phyloP scores from a whole-genome alignment of 768 basidiomycete species.

The Paxillus ammoniavirescens region DNA sequence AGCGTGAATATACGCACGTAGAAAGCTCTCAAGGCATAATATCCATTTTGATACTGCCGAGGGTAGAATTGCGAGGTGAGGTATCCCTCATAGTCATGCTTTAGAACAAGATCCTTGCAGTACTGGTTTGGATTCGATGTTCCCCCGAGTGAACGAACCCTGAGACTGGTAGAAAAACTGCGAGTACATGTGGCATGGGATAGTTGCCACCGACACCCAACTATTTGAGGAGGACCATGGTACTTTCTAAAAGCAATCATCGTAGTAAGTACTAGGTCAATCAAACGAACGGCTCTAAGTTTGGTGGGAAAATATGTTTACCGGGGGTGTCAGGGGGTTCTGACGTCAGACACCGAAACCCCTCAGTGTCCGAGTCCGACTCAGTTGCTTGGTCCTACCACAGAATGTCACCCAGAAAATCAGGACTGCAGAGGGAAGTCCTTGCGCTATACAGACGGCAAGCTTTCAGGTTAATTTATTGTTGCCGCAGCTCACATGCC shows the following conservation, averaged over 20 bases:
- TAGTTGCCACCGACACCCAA: conserved; percentile 11
- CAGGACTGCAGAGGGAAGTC: conserved; percentile 54
- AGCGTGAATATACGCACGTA: conserved; percentile 52
- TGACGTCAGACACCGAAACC: not conserved
- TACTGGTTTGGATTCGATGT: conserved; percentile 51
- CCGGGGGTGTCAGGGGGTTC: conserved; percentile 22
- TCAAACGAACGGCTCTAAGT: not conserved
- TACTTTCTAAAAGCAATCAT: conserved; percentile 20
- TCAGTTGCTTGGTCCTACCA: not conserved
- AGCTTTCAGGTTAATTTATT: conserved; percentile 1
- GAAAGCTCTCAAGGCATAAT: conserved; percentile 80
- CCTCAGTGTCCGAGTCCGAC: not conserved
- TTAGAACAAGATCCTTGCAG: conserved; percentile 69
- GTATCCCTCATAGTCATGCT: conserved; percentile 81
- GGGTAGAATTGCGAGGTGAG: conserved; percentile 72
- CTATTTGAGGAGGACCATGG: conserved; percentile 5
- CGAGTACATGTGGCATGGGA: conserved; percentile 3
- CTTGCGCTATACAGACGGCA: conserved; percentile 56
- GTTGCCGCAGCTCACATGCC: conserved; percentile 6
- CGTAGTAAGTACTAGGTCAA: not conserved
- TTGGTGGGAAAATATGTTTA: not conserved
- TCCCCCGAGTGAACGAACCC: conserved; percentile 14
- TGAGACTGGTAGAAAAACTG: conserved; percentile 10
- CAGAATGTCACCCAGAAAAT: conserved; percentile 33
- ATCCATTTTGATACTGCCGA: conserved; percentile 58